Conservation (phyloP, 2,329 filamentous ascomycete species). For the Beauveria rudraprayagi region DNA sequence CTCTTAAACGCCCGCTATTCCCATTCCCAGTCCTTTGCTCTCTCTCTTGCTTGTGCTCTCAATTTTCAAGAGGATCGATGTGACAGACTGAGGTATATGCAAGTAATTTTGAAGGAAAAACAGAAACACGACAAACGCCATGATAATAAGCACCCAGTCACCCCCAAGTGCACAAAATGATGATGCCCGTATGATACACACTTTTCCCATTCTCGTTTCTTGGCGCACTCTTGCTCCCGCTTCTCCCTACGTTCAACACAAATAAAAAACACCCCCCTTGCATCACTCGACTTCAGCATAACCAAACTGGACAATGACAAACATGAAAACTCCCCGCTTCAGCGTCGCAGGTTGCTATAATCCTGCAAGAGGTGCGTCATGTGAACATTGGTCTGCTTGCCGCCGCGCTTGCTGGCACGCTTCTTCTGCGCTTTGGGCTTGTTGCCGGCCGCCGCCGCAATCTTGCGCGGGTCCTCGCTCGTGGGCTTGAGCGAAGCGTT, state of each 20-base stretch:
- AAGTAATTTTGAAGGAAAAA: not conserved
- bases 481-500: constrained; percentile 76
- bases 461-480: constrained; percentile 63
- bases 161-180: not conserved
- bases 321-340: constrained; percentile 9
- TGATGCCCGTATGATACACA: not conserved
- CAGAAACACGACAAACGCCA: not conserved
- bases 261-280: no score
- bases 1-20: not conserved
- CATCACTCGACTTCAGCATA: no score
- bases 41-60: not conserved
- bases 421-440: constrained; percentile 69
- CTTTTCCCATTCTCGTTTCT: not conserved
- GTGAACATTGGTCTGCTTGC: constrained; percentile 80
- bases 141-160: not conserved
- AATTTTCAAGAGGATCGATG: not conserved
- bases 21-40: not conserved
- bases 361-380: constrained; percentile 78
- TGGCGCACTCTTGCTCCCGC: not conserved
- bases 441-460: constrained; percentile 31
- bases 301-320: not conserved
- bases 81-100: not conserved
- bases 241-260: not conserved
- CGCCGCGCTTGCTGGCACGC: constrained; percentile 54
- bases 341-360: constrained; percentile 44